Percentiles rank a stretch among this genome's conserved stretches.
These are phyloP conservation scores for Cadophora gregata DNA, from an alignment of 2,329 filamentous ascomycete genomes.

Conservation along the genomic window DNA sequence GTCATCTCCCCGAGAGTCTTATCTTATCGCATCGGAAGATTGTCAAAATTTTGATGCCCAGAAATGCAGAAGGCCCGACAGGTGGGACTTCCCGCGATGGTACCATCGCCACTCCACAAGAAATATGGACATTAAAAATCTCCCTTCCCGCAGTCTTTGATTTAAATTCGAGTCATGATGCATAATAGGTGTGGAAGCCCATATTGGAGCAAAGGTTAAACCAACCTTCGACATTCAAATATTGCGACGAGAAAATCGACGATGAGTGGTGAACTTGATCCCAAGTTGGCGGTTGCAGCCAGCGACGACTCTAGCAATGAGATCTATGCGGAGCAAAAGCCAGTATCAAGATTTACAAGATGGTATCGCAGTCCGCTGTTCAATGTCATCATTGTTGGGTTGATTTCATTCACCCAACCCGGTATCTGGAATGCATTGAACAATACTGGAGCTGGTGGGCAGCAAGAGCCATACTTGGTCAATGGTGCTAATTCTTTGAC, in stretches of 20 bases:
- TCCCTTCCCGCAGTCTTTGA: neutral
- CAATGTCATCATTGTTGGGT: conserved; percentile 72
- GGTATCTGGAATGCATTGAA: conserved; percentile 79
- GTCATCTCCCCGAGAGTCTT: neutral
- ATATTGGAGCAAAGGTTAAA: neutral
- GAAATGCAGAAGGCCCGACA: neutral
- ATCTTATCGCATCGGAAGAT: neutral
- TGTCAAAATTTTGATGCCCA: neutral
- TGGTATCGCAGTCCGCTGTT: conserved; percentile 75
- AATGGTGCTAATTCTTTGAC: conserved; percentile 72
- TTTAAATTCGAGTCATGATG: neutral
- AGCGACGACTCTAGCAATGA: conserved; percentile 4
- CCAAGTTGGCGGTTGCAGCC: conserved; percentile 8
- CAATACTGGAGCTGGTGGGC: conserved; percentile 71
- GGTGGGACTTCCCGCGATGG: neutral
- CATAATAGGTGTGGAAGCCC: neutral
- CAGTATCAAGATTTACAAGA: conserved; percentile 47
- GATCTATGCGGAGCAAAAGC: conserved; percentile 7
- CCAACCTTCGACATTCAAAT: neutral
- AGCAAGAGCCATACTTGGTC: conserved; percentile 66
- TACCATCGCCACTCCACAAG: neutral
- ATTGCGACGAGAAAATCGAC: neutral
- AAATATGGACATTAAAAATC: neutral
- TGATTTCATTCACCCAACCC: conserved; percentile 72
- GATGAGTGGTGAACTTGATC: conserved; percentile 1